These are phyloP conservation scores for Zymoseptoria tritici DNA, from an alignment of 2,329 filamentous ascomycete species.

Conservation along the genomic window DNA sequence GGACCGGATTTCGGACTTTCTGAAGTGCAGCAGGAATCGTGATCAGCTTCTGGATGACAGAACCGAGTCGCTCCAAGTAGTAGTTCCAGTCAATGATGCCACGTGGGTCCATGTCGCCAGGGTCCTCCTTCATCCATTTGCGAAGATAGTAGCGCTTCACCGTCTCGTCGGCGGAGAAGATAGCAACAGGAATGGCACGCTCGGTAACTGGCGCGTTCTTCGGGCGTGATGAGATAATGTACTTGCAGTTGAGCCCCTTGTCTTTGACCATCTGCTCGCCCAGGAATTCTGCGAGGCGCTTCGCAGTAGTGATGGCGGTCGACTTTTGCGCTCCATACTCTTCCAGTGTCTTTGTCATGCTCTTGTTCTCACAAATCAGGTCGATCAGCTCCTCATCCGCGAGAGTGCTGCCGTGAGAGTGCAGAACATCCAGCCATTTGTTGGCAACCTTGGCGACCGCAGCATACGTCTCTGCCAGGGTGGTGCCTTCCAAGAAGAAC, in stretches of 20 bases:
- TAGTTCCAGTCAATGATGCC: slow-evolving; percentile 94
- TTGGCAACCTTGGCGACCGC: slow-evolving; percentile 94
- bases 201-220: slow-evolving; percentile 90
- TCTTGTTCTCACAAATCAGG: slow-evolving; percentile 99
- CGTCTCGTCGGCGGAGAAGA: slow-evolving; percentile 86
- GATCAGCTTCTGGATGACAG: slow-evolving; percentile 97
- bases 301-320: slow-evolving; percentile 97
- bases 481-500: slow-evolving; percentile 90
- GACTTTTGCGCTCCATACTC: slow-evolving; percentile 96
- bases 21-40: slow-evolving; percentile 96
- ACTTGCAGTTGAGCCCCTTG: slow-evolving; percentile 98
- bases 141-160: slow-evolving; percentile 84
- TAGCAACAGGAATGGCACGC: slow-evolving; percentile 86
- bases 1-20: slow-evolving; percentile 90
- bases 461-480: slow-evolving; percentile 78
- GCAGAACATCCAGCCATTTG: slow-evolving; percentile 89
- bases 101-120: slow-evolving; percentile 80
- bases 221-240: slow-evolving; percentile 87
- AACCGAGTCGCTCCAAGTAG: slow-evolving; percentile 89
- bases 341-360: slow-evolving; percentile 92
- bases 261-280: slow-evolving; percentile 99
- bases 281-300: slow-evolving; percentile 87
- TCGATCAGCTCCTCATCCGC: slow-evolving; percentile 97
- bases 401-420: slow-evolving; percentile 79
- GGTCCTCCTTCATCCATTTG: slow-evolving; percentile 94